Percentiles rank a stretch among this genome's conserved stretches.
phyloP scores from a whole-genome alignment of 2,329 filamentous ascomycete genomes.

The Grosmannia huntii region DNA sequence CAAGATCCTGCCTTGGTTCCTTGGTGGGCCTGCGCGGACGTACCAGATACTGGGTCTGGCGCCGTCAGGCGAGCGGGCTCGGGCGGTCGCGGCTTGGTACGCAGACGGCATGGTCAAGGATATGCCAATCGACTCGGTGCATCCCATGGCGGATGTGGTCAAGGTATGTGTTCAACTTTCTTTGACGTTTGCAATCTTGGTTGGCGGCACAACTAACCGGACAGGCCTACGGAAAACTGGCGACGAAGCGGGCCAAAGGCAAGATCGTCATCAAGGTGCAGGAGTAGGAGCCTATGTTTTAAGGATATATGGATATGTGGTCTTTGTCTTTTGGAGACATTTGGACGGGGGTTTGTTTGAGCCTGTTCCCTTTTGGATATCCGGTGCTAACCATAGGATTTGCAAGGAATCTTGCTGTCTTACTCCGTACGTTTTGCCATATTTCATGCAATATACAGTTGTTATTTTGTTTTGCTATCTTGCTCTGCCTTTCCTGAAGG shows the following conservation, averaged over 20 bases:
- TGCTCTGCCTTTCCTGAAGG: too few relatives aligned
- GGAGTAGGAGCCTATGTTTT: slow-evolving; percentile 17
- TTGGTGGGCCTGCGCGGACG: slow-evolving; percentile 20
- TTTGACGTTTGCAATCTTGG: neutral
- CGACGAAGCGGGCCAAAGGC: slow-evolving; percentile 19
- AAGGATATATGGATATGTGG: neutral
- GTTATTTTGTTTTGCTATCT: neutral
- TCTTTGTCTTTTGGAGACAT: neutral
- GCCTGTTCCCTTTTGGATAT: neutral
- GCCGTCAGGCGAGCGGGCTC: slow-evolving; percentile 16
- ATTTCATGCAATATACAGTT: neutral
- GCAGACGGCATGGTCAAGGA: slow-evolving; percentile 16
- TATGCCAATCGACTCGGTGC: slow-evolving; percentile 20
- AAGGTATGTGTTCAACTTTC: slow-evolving; percentile 13
- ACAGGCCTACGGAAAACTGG: slow-evolving; percentile 20
- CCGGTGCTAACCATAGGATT: neutral
- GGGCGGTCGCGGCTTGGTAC: slow-evolving; percentile 16
- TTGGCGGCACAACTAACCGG: neutral
- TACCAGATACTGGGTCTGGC: slow-evolving; percentile 19
- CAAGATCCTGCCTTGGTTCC: slow-evolving; percentile 17
- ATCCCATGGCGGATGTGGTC: slow-evolving; percentile 16
- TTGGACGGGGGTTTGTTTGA: neutral
- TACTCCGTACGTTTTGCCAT: neutral
- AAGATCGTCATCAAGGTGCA: slow-evolving; percentile 20
- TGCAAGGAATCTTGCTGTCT: neutral